phyloP scores from a whole-genome alignment of 805 yeast genomes.

The Wickerhamomyces canadensis region DNA sequence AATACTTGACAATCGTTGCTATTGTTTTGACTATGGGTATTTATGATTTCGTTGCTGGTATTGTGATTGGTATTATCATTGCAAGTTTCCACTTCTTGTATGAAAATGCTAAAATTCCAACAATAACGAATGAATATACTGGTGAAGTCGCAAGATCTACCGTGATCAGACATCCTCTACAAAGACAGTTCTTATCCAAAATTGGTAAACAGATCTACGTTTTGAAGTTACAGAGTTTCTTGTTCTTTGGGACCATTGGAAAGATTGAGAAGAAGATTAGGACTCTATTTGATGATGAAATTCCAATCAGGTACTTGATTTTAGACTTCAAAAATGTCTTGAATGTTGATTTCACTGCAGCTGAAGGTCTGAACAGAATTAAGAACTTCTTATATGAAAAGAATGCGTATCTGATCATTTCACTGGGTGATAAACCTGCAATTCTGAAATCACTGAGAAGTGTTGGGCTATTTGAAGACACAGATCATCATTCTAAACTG shows the following conservation, averaged over 20 bases:
- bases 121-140: constrained; percentile 74
- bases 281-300: constrained; percentile 48
- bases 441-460: constrained; percentile 71
- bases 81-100: constrained; percentile 96
- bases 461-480: constrained; percentile 63
- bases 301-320: constrained; percentile 74
- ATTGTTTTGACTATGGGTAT: constrained; percentile 95
- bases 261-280: constrained; percentile 78
- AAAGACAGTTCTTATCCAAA: constrained; percentile 74
- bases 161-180: constrained; percentile 84
- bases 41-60: constrained; percentile 91
- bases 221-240: constrained; percentile 77
- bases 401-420: constrained; percentile 64
- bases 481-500: constrained; percentile 31
- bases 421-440: constrained; percentile 67
- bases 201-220: constrained; percentile 91
- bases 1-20: constrained; percentile 75
- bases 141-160: constrained; percentile 90
- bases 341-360: constrained; percentile 87
- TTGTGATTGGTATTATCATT: constrained; percentile 79
- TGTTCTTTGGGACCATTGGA: constrained; percentile 94
- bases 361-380: constrained; percentile 89
- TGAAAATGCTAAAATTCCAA: constrained; percentile 80
- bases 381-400: constrained; percentile 69
- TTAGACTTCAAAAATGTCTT: constrained; percentile 80